Evolutionary conservation across 768 basidiomycete species (phyloP), one percentile per base, ranked within the genome.

Genomic region (Suillus luteus): DNA sequence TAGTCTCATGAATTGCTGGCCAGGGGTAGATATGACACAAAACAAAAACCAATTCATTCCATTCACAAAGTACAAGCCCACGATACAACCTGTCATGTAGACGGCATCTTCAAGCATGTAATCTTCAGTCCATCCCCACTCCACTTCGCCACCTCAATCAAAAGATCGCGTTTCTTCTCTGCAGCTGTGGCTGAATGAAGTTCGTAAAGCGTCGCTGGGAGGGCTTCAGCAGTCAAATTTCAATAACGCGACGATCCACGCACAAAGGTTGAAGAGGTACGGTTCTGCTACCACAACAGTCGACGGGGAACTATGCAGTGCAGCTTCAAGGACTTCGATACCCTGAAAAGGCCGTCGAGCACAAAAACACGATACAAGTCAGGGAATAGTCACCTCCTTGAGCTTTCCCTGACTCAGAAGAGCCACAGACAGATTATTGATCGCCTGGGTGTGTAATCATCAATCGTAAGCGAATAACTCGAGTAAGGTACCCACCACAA

Each of bases 261-360:
- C 72, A 93, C 93, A 90, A 8, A 95, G 80, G 66, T 95, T 95
- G 76, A 94, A 94, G 51, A 94, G 72, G 76, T 91, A 91, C 5
- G 92, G 92, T 69, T 94, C 92, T 8, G 90, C 89, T 31, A 88
- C 83, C 14, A 90, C 88, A 10, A 90, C 85, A 55, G 85, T 84
- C 1, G 89, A 83, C 2, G 93, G 93, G 1, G 90, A 89, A 3
- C 82, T 72, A 61, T 77, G 78, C 40, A 94, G 72, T 1, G 87
- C 86, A 5, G 64, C 73, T 73, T 94, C 92, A 43, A 95, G 75
- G 0, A 86, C 82, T 52, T 86, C 82, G 55, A 92, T 92, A 2
- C 85, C 89, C 90, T 93, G 61, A 44, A 51, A 24, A 43, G 19
- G 60, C 51, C 19, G 57, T 64, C 19, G 54, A 46, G 40, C 17